These are phyloP conservation scores for Hirsutella minnesotensis DNA, from an alignment of 2,329 filamentous ascomycete genomes.

Conservation along the genomic window DNA sequence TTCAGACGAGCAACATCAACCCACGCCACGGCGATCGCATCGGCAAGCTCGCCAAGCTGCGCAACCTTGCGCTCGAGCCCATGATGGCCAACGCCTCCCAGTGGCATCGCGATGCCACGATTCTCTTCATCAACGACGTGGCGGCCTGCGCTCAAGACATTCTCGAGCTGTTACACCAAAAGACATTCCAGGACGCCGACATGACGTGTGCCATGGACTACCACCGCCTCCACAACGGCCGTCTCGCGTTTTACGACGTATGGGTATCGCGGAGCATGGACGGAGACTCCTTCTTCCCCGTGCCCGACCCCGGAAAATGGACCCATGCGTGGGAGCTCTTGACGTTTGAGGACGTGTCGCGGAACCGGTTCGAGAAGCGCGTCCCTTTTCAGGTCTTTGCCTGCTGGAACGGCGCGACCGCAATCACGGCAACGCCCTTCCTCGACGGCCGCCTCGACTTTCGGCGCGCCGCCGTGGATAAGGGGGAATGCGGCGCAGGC, in stretches of 20 bases:
- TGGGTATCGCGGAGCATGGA: conserved; percentile 40
- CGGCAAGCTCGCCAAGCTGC: conserved; percentile 32
- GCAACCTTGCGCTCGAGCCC: conserved; percentile 40
- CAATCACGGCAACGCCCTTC: conserved; percentile 35
- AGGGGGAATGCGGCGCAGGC: conserved; percentile 38
- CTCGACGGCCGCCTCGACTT: conserved; percentile 31
- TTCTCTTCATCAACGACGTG: conserved; percentile 46
- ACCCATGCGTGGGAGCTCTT: conserved; percentile 37
- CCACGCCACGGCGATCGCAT: conserved; percentile 34
- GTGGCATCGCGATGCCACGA: conserved; percentile 21
- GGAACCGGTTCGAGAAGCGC: conserved; percentile 17
- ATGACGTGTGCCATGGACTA: conserved; percentile 48
- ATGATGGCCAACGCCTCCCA: conserved; percentile 20
- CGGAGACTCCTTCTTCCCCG: conserved; percentile 43
- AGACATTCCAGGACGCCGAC: conserved; percentile 30
- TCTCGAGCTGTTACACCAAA: conserved; percentile 42
- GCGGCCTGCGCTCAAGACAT: conserved; percentile 41
- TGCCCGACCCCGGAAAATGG: conserved; percentile 38
- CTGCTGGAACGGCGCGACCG: conserved; percentile 48
- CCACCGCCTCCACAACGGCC: conserved; percentile 9
- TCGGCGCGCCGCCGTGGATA: conserved; percentile 16
- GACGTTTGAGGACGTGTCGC: conserved; percentile 30
- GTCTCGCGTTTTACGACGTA: conserved; percentile 44
- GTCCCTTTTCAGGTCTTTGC: conserved; percentile 46
- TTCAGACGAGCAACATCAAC: conserved; percentile 29